These are phyloP conservation scores for Diaporthe citrichinensis DNA, from an alignment of 2,329 filamentous ascomycete species.

Conservation along the genomic window DNA sequence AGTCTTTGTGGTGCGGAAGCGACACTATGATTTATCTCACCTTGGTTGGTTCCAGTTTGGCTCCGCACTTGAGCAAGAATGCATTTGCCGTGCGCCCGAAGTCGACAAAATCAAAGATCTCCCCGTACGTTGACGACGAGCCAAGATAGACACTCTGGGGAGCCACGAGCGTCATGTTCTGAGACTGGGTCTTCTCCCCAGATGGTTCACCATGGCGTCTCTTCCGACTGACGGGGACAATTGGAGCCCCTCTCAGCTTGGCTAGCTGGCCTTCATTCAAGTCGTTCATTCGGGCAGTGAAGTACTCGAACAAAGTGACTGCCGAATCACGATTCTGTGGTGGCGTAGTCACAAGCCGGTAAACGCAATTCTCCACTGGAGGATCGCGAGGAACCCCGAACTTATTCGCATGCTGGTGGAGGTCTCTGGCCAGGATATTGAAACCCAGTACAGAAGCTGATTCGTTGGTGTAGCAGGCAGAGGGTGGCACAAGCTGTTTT, in stretches of 20 bases:
- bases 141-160: conserved; percentile 88
- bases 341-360: conserved; percentile 78
- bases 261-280: conserved; percentile 73
- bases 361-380: conserved; percentile 81
- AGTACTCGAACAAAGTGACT: conserved; percentile 83
- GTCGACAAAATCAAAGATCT: conserved; percentile 97
- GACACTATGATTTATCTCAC: background rate
- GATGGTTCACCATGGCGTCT: conserved; percentile 48
- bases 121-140: conserved; percentile 76
- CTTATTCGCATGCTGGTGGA: conserved; percentile 85
- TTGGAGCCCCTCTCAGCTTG: conserved; percentile 73
- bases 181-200: conserved; percentile 56
- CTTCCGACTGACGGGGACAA: conserved; percentile 75
- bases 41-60: conserved; percentile 89
- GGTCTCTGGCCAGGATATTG: conserved; percentile 79
- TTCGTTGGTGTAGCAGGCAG: conserved; percentile 86
- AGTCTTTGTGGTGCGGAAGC: background rate
- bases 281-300: conserved; percentile 82
- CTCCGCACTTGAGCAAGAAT: conserved; percentile 90
- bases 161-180: conserved; percentile 67
- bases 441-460: conserved; percentile 85
- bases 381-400: conserved; percentile 91
- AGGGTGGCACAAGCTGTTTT: conserved; percentile 77
- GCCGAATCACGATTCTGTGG: conserved; percentile 78
- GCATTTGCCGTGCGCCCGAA: conserved; percentile 90